A percentile compares a stretch with the other conserved stretches of the same genome.
Evolutionary conservation across 108 stramenopile genomes (phyloP).

Genomic region (Skeletonema potamos): DNA sequence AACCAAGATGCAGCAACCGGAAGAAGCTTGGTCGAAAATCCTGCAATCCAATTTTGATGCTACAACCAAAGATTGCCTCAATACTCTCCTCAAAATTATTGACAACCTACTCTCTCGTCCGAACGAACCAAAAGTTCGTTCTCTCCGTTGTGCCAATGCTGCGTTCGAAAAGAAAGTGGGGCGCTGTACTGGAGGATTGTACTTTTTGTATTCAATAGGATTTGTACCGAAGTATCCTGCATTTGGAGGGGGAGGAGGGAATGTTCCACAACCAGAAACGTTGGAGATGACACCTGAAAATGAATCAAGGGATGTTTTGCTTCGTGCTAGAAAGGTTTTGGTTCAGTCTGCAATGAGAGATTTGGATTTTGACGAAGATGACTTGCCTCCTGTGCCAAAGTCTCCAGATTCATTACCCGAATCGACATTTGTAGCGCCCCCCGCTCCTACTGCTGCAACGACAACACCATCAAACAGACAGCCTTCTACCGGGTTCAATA

Average conservation of each 20-base stretch:
- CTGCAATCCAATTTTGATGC: conserved; percentile 67
- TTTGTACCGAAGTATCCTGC: conserved; percentile 46
- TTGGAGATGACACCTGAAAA: conserved; percentile 41
- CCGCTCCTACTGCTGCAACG: not conserved
- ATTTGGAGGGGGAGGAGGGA: not conserved
- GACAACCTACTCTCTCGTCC: conserved; percentile 70
- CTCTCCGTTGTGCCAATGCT: conserved; percentile 60
- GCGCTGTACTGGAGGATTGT: conserved; percentile 45
- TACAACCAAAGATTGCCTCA: conserved; percentile 54
- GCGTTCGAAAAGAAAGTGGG: conserved; percentile 62
- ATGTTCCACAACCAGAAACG: conserved; percentile 1
- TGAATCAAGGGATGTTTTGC: conserved; percentile 40
- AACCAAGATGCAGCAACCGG: not conserved
- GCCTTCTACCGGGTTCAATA: conserved; percentile 50
- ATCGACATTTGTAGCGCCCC: not conserved
- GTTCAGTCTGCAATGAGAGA: conserved; percentile 43
- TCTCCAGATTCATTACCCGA: conserved; percentile 14
- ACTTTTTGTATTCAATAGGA: conserved; percentile 70
- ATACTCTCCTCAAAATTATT: conserved; percentile 69
- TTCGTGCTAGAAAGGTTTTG: conserved; percentile 50
- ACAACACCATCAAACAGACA: conserved; percentile 1
- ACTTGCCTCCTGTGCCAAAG: conserved; percentile 43
- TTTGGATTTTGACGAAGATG: conserved; percentile 41
- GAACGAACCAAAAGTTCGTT: conserved; percentile 69
- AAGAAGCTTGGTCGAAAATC: conserved; percentile 44